A percentile compares a stretch with the other conserved stretches of the same genome.
Conservation (phyloP, 2,329 filamentous ascomycete species). For the Aplosporella prunicola region DNA sequence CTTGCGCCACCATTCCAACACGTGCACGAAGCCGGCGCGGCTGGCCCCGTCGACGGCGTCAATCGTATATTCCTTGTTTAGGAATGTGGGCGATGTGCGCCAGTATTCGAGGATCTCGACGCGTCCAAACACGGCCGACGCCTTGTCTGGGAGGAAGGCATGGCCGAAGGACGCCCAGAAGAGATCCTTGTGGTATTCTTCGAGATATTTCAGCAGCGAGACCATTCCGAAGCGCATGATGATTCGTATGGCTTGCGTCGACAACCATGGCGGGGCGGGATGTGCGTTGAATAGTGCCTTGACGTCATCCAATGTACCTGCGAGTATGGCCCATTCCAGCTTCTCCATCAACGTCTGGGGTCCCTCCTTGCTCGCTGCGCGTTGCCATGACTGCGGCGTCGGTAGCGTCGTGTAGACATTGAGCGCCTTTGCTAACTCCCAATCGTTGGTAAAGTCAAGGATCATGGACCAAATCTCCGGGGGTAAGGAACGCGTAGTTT, state of each 20-base stretch:
- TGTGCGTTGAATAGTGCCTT: constrained; percentile 61
- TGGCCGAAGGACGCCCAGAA: constrained; percentile 79
- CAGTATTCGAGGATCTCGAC: constrained; percentile 85
- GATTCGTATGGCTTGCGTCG: constrained; percentile 72
- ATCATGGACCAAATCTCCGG: constrained; percentile 86
- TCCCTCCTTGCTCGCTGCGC: constrained; percentile 53
- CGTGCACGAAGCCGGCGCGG: constrained; percentile 71
- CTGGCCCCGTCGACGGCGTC: constrained; percentile 85
- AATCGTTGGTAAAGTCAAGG: constrained; percentile 74
- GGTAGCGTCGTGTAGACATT: constrained; percentile 70
- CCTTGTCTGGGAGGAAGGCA: constrained; percentile 76
- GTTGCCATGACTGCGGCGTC: constrained; percentile 63
- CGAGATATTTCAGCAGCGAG: constrained; percentile 64
- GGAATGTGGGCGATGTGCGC: constrained; percentile 71
- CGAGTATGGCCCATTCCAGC: constrained; percentile 77
- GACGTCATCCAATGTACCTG: constrained; percentile 59
- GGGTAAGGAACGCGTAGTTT: constrained; percentile 45
- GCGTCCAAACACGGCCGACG: constrained; percentile 76
- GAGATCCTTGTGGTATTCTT: constrained; percentile 58
- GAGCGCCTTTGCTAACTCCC: constrained; percentile 77
- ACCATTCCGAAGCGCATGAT: constrained; percentile 87
- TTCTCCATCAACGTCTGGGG: constrained; percentile 65
- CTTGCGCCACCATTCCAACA: constrained; percentile 86
- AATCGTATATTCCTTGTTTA: constrained; percentile 75
- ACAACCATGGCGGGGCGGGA: constrained; percentile 65